phyloP scores from a whole-genome alignment of 1,284 basidiomycete species.

The Cutaneotrichosporon sp. region DNA sequence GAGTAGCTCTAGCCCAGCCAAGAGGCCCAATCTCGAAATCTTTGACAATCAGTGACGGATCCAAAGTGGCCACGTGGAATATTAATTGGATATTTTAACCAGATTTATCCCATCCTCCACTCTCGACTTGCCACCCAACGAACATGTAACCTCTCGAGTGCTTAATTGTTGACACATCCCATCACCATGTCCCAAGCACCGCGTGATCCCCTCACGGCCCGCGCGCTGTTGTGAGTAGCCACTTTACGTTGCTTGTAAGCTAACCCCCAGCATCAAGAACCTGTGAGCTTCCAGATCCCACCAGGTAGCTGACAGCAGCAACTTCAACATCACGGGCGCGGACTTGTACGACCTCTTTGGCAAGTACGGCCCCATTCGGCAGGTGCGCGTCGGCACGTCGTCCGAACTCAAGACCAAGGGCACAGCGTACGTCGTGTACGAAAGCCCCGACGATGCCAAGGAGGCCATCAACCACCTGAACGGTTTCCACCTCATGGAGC shows the following conservation, averaged over 20 bases:
- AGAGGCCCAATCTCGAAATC: background rate
- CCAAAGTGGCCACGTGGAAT: background rate
- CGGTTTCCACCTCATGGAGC: constrained; percentile 96
- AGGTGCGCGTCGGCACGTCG: constrained; percentile 90
- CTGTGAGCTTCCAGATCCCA: constrained; percentile 34
- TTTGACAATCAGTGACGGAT: background rate
- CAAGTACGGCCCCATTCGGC: constrained; percentile 93
- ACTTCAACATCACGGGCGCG: constrained; percentile 85
- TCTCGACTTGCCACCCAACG: constrained; percentile 6
- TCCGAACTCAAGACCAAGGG: constrained; percentile 78
- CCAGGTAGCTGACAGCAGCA: constrained; percentile 49
- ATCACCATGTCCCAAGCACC: constrained; percentile 35
- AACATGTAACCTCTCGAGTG: background rate
- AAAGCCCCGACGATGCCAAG: constrained; percentile 68
- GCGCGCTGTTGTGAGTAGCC: constrained; percentile 48
- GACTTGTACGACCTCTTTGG: constrained; percentile 97
- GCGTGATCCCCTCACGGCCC: constrained; percentile 41
- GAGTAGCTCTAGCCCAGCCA: background rate
- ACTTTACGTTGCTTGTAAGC: background rate
- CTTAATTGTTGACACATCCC: background rate
- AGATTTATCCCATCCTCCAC: background rate
- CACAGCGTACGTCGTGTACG: constrained; percentile 81
- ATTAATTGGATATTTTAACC: background rate
- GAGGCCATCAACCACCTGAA: constrained; percentile 95
- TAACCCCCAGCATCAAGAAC: constrained; percentile 47